phyloP scores from a whole-genome alignment of 768 basidiomycete species.

The Hortiboletus flavorubellus region DNA sequence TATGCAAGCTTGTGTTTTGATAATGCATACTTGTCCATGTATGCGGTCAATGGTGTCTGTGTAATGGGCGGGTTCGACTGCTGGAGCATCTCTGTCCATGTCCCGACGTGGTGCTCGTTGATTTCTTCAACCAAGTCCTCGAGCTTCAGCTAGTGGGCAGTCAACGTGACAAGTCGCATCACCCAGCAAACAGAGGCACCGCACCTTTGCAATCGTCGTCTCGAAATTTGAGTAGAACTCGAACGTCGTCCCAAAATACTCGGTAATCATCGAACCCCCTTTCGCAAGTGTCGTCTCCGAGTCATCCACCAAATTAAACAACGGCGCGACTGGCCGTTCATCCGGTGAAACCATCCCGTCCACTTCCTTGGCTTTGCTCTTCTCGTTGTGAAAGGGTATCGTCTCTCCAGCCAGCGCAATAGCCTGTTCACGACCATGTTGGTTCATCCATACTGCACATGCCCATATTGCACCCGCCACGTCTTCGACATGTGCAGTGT shows the following conservation, averaged over 20 bases:
- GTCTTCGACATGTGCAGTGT: slow-evolving; percentile 78
- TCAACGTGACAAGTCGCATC: not conserved
- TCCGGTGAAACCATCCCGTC: slow-evolving; percentile 57
- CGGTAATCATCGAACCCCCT: slow-evolving; percentile 61
- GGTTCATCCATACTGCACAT: slow-evolving; percentile 70
- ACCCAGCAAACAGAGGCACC: slow-evolving; percentile 2
- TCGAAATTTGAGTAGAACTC: slow-evolving; percentile 76
- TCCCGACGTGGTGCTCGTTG: slow-evolving; percentile 78
- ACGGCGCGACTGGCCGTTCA: slow-evolving; percentile 59
- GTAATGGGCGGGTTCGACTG: slow-evolving; percentile 67
- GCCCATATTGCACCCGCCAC: slow-evolving; percentile 77
- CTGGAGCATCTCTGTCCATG: slow-evolving; percentile 79
- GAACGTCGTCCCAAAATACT: slow-evolving; percentile 74
- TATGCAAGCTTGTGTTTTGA: slow-evolving; percentile 68
- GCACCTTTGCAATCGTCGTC: slow-evolving; percentile 63
- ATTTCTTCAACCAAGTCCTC: slow-evolving; percentile 78
- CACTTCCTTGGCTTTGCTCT: slow-evolving; percentile 60
- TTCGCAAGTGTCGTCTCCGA: slow-evolving; percentile 66
- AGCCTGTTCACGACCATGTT: slow-evolving; percentile 61
- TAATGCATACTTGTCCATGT: slow-evolving; percentile 72
- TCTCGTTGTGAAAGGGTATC: slow-evolving; percentile 52
- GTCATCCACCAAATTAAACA: slow-evolving; percentile 88
- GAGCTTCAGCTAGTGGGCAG: slow-evolving; percentile 46
- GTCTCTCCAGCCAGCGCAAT: slow-evolving; percentile 46
- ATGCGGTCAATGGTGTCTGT: slow-evolving; percentile 71